phyloP scores from a whole-genome alignment of 2,329 filamentous ascomycete genomes.

The Penicillium italicum region DNA sequence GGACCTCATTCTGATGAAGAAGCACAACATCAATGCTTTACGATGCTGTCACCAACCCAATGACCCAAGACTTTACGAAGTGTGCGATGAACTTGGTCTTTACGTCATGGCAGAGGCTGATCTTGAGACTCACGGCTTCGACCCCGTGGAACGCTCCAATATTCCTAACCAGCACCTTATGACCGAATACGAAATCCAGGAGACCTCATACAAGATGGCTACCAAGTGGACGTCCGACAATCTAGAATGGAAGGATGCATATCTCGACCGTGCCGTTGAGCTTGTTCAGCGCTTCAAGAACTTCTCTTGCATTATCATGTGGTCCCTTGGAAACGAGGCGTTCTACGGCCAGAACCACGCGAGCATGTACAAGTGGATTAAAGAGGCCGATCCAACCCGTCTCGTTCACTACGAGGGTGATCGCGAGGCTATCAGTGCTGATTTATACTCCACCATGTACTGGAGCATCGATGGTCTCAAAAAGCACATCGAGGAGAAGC shows the following conservation, averaged over 20 bases:
- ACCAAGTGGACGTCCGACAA: conserved; percentile 50
- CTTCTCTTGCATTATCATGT: conserved; percentile 65
- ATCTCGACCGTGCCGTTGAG: conserved; percentile 63
- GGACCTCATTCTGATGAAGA: conserved; percentile 66
- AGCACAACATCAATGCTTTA: conserved; percentile 67
- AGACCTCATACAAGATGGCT: conserved; percentile 55
- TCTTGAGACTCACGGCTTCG: conserved; percentile 38
- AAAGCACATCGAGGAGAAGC: conserved; percentile 45
- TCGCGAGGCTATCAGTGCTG: conserved; percentile 55
- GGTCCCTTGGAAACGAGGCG: conserved; percentile 70
- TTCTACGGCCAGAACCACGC: conserved; percentile 67
- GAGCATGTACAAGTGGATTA: conserved; percentile 64
- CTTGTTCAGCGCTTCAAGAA: conserved; percentile 68
- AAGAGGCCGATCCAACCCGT: conserved; percentile 54
- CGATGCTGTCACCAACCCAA: conserved; percentile 66
- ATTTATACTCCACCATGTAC: conserved; percentile 70
- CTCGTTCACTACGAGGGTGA: conserved; percentile 67
- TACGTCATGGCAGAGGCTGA: conserved; percentile 40
- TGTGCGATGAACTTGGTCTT: conserved; percentile 37
- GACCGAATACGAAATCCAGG: conserved; percentile 46
- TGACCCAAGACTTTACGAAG: conserved; percentile 40
- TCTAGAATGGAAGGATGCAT: conserved; percentile 52
- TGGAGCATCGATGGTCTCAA: conserved; percentile 51
- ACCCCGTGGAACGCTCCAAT: conserved; percentile 47
- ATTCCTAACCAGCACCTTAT: conserved; percentile 58